Evolutionary conservation across 2,329 filamentous ascomycete species (phyloP), one percentile per base, ranked within the genome.

Genomic region (Fusarium armeniacum): DNA sequence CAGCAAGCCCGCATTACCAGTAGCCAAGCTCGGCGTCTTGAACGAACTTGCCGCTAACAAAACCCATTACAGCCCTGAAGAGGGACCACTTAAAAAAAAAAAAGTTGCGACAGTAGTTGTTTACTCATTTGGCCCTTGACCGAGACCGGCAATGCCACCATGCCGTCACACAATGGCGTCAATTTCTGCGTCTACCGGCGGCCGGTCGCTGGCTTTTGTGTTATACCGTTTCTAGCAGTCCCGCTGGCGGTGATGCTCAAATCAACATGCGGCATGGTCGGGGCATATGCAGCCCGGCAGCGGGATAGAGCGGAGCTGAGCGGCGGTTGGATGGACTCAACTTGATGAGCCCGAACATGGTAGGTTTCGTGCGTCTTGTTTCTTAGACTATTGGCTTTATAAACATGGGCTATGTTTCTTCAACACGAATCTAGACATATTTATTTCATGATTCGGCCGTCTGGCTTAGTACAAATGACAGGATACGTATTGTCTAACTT

Each of bases 101-200:
- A 35, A 68, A 56, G 41, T 36, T 58, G 38, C 40, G 47, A 50
- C 50, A 53, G 44, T 33, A 24, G 32, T 40, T 44, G 44, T 58
- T 43, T 63, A 28, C 45, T 69, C 53, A 20, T 54, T 56, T 68
- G 46, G 35, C 54, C 54, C 58, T 68, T 71, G 67, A 56, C 67
- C 69, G 62, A 70, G 60, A 72, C 52, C 50, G 54, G 65, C 61
- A 63, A 72, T 75, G 65, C 71, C 71, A 74, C 63, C 73, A 75
- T 75, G 73, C 68, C 63, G 59, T 69, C 70, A 71, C 65, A 52
- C 70, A 62, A 75, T 75, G 73, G 73, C 73, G 73, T 75, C 73
- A 75, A 69, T 66, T 49, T 69, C 47, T 68, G 69, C 54, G 46
- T 70, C 49, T 58, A 35, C 62, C 69, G 57, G 59, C 47, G 47